Evolutionary conservation across 495 filamentous ascomycete genomes (phyloP).

Genomic region (Chaetomium fimeti): DNA sequence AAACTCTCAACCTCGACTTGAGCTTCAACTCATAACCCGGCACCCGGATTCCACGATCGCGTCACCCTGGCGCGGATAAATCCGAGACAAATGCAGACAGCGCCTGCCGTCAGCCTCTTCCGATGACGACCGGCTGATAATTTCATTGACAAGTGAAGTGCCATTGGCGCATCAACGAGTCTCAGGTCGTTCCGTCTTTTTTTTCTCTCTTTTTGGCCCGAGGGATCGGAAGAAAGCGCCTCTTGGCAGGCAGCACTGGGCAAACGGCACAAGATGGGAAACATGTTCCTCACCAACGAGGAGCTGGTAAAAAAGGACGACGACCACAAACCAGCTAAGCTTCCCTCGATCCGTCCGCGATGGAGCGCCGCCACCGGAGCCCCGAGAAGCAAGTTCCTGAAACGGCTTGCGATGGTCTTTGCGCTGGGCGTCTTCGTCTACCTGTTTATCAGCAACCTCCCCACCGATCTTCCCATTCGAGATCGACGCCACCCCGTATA

Average conservation of each 20-base stretch:
- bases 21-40: not conserved
- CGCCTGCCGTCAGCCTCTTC: no score
- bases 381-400: constrained; percentile 40
- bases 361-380: constrained; percentile 37
- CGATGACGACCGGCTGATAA: constrained; percentile 3
- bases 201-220: no score
- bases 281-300: constrained; percentile 45
- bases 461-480: constrained; percentile 35
- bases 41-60: not conserved
- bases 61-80: constrained; percentile 1
- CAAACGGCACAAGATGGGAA: constrained; percentile 36
- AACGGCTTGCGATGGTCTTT: constrained; percentile 39
- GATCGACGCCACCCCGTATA: constrained; percentile 36
- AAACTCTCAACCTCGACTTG: no score
- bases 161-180: not conserved
- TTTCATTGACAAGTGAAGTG: not conserved
- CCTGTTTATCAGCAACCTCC: constrained; percentile 47
- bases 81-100: not conserved
- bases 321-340: constrained; percentile 45
- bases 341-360: constrained; percentile 23
- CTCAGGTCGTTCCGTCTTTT: no score
- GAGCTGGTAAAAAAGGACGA: constrained; percentile 53
- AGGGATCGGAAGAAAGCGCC: no score
- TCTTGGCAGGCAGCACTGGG: no score
- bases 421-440: constrained; percentile 38